Conservation (phyloP, 495 filamentous ascomycete genomes). For the Trichoderma asperelloides region DNA sequence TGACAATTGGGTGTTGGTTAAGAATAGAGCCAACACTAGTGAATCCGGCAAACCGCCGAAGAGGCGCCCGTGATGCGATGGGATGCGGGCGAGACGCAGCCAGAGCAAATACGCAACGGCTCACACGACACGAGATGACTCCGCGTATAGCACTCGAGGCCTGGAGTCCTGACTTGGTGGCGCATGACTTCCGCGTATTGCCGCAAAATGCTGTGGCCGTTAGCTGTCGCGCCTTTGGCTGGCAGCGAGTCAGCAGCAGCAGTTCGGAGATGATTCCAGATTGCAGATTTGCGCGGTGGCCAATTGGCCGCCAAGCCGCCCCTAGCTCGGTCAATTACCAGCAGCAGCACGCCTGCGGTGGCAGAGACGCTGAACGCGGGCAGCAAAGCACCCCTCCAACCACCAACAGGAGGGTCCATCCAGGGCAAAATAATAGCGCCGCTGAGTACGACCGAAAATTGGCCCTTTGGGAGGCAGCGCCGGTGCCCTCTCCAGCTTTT, state of each 20-base stretch:
- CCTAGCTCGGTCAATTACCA: background rate
- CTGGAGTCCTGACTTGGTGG: no score
- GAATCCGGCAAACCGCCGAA: background rate
- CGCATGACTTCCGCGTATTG: background rate
- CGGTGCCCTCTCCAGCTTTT: constrained; percentile 2
- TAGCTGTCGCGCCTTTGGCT: background rate
- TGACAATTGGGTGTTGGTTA: background rate
- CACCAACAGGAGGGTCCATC: background rate
- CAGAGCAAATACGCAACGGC: background rate
- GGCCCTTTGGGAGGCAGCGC: constrained; percentile 6
- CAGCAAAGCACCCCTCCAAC: background rate
- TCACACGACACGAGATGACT: background rate
- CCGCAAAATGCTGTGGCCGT: background rate
- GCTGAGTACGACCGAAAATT: constrained; percentile 6
- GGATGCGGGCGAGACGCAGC: background rate
- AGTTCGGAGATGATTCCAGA: background rate
- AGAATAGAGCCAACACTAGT: background rate
- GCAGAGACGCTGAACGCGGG: background rate
- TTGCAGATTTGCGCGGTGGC: background rate
- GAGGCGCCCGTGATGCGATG: constrained; percentile 1
- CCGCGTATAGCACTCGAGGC: background rate
- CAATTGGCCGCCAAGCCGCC: constrained; percentile 1
- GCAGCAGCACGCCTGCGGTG: background rate
- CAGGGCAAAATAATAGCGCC: constrained; percentile 1
- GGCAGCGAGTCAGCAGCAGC: background rate